A percentile compares a stretch with the other conserved stretches of the same genome.
These are phyloP conservation scores for Delphinella strobiligena DNA, from an alignment of 2,329 filamentous ascomycete species.

Conservation along the genomic window DNA sequence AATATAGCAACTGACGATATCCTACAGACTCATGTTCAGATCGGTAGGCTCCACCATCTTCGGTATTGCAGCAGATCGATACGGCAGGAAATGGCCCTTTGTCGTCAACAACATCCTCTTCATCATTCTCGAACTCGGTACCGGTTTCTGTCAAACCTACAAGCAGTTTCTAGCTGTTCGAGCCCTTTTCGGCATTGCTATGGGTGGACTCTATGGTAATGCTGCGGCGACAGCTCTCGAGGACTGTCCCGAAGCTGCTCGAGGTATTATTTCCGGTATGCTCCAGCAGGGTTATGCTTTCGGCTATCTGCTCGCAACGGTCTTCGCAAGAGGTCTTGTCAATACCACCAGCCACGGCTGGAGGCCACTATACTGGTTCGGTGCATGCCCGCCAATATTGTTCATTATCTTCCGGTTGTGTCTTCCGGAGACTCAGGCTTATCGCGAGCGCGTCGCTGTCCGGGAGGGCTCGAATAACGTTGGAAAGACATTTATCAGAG, in stretches of 20 bases:
- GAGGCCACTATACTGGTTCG: constrained; percentile 80
- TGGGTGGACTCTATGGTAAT: constrained; percentile 22
- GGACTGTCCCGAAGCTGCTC: constrained; percentile 26
- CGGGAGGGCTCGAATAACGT: constrained; percentile 47
- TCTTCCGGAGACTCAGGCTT: constrained; percentile 65
- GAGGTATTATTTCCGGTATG: constrained; percentile 25
- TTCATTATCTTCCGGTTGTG: constrained; percentile 65
- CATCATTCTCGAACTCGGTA: constrained; percentile 25
- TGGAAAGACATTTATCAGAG: constrained; percentile 54
- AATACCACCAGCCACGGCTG: constrained; percentile 64
- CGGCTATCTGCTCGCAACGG: constrained; percentile 45
- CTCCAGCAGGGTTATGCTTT: constrained; percentile 34
- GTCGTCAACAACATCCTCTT: constrained; percentile 24
- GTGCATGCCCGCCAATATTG: constrained; percentile 62
- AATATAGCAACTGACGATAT: neutral
- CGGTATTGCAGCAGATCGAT: constrained; percentile 18
- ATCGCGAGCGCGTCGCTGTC: constrained; percentile 49
- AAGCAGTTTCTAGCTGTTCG: constrained; percentile 25
- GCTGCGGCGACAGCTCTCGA: constrained; percentile 28
- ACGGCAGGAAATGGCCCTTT: constrained; percentile 24
- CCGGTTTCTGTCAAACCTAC: constrained; percentile 24
- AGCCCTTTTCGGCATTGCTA: constrained; percentile 25
- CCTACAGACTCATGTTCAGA: constrained; percentile 17
- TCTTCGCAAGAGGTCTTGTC: constrained; percentile 49
- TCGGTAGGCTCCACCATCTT: constrained; percentile 20